phyloP scores from a whole-genome alignment of 192 early-diverging fungal genomes.

The Umbelopsis isabellina region DNA sequence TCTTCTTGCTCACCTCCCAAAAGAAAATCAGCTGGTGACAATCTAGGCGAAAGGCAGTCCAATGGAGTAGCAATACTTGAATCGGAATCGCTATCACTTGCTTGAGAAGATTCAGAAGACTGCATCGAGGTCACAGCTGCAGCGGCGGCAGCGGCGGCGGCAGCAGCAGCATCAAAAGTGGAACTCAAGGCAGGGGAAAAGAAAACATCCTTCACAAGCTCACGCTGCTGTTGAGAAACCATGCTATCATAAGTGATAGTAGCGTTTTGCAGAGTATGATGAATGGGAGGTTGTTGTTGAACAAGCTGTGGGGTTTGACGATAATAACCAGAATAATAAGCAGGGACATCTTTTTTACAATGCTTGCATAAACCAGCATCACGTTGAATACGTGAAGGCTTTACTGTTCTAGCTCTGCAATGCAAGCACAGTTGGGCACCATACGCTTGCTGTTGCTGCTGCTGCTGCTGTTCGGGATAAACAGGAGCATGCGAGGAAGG shows the following conservation, averaged over 20 bases:
- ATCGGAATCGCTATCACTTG: constrained; percentile 31
- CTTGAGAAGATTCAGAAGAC: constrained; percentile 11
- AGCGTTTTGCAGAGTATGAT: constrained; percentile 40
- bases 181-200: constrained; percentile 42
- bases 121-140: background rate
- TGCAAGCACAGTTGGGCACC: constrained; percentile 1
- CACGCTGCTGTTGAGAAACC: constrained; percentile 24
- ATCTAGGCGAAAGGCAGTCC: constrained; percentile 17
- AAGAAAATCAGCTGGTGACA: constrained; percentile 27
- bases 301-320: constrained; percentile 23
- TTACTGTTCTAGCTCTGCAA: constrained; percentile 6
- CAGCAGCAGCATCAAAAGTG: constrained; percentile 16
- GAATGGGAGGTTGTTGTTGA: constrained; percentile 30
- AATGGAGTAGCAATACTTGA: constrained; percentile 23
- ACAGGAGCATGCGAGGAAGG: constrained; percentile 3
- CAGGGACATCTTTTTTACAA: constrained; percentile 10
- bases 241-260: constrained; percentile 41
- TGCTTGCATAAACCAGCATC: constrained; percentile 25
- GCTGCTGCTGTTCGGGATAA: constrained; percentile 18
- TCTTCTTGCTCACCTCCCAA: constrained; percentile 25
- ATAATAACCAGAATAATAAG: constrained; percentile 7
- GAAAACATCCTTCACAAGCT: constrained; percentile 47
- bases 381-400: constrained; percentile 13
- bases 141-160: background rate
- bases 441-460: constrained; percentile 2